Conservation (phyloP, 164 flowering plant genomes). For the Vitis amurensis region DNA sequence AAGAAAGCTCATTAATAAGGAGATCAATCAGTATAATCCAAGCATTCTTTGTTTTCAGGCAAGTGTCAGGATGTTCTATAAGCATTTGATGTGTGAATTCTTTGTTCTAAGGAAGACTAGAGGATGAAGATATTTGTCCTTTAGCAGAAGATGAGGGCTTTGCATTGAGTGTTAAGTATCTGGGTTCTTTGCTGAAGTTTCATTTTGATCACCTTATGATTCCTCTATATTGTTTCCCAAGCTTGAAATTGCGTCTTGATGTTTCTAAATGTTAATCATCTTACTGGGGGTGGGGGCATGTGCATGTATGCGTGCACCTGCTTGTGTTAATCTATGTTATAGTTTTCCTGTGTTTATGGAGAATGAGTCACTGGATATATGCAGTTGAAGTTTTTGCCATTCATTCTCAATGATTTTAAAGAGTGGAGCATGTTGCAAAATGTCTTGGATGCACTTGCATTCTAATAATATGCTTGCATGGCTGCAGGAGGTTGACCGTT, state of each 20-base stretch:
- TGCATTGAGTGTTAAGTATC: too few relatives aligned
- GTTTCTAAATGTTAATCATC: too few relatives aligned
- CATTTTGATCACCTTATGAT: too few relatives aligned
- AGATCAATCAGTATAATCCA: conserved; percentile 59
- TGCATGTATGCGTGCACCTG: too few relatives aligned
- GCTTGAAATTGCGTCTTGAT: too few relatives aligned
- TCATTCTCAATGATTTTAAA: not conserved
- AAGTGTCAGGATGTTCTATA: conserved; percentile 16
- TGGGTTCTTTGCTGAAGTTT: too few relatives aligned
- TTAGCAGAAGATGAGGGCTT: too few relatives aligned
- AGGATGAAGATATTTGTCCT: too few relatives aligned
- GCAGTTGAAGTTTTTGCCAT: too few relatives aligned
- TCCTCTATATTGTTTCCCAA: too few relatives aligned
- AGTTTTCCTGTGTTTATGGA: not conserved
- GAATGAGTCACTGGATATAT: not conserved
- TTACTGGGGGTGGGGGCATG: too few relatives aligned
- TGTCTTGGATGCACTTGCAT: not conserved
- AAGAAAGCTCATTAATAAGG: conserved; percentile 54
- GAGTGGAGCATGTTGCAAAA: not conserved
- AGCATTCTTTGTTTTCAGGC: conserved; percentile 84
- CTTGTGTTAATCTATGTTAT: not conserved
- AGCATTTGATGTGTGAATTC: not conserved
- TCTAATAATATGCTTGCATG: not conserved
- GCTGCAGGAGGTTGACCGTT: conserved; percentile 81
- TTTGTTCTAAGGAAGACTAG: too few relatives aligned